These are phyloP conservation scores for Penicillium oxalicum DNA, from an alignment of 2,329 filamentous ascomycete species.

Conservation along the genomic window DNA sequence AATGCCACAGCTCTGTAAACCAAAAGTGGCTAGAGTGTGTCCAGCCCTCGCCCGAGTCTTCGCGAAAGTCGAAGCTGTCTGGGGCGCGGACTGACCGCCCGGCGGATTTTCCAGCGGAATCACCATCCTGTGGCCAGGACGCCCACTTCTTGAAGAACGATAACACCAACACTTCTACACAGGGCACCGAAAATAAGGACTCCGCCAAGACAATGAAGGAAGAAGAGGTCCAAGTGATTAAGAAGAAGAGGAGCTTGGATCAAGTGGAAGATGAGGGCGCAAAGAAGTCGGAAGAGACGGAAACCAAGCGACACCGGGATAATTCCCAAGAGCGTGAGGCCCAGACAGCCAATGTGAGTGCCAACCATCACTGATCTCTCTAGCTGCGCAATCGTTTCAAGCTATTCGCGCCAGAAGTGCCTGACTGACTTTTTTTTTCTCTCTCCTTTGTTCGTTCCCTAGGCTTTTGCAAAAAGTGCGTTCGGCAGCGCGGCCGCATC, in stretches of 20 bases:
- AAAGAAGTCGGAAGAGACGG: slow-evolving; percentile 29
- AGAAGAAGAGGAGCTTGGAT: slow-evolving; percentile 42
- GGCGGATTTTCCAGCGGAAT: neutral
- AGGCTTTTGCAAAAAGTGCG: slow-evolving; percentile 32
- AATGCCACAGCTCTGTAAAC: neutral
- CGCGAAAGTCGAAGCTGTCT: neutral
- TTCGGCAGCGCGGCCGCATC: slow-evolving; percentile 41
- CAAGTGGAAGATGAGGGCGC: slow-evolving; percentile 34
- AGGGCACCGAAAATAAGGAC: neutral
- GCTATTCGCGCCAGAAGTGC: neutral
- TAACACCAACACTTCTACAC: slow-evolving; percentile 4
- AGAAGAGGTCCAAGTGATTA: slow-evolving; percentile 29
- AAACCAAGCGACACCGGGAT: slow-evolving; percentile 42
- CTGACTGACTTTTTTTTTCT: neutral
- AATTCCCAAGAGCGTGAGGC: slow-evolving; percentile 34
- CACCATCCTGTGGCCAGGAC: neutral
- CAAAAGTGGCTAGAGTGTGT: neutral
- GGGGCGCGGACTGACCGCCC: neutral
- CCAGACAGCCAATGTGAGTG: slow-evolving; percentile 23
- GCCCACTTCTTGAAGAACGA: slow-evolving; percentile 3
- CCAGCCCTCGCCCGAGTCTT: neutral
- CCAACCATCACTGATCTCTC: neutral
- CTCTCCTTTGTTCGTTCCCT: neutral
- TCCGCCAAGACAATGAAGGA: slow-evolving; percentile 12
- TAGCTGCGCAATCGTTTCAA: neutral